Evolutionary conservation across 129 eudicot genomes (phyloP).

Genomic region (Lactuca sativa): DNA sequence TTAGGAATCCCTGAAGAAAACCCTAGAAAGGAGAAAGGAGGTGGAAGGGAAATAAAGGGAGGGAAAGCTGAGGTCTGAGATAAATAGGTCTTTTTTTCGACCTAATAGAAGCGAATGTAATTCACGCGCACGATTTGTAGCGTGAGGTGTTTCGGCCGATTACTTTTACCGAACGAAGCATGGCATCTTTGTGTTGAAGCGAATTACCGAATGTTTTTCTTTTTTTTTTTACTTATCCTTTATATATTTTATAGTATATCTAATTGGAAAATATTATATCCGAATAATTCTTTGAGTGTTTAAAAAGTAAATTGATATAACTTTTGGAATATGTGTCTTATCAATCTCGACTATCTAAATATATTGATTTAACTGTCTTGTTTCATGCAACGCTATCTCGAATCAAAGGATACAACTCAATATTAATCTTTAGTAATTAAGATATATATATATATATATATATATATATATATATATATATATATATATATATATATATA

Average conservation of each 20-base stretch:
- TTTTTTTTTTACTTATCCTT: background rate
- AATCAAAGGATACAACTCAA: too few species aligned
- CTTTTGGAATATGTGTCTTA: background rate
- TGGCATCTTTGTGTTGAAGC: background rate
- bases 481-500: too few species aligned
- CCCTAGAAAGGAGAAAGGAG: conserved; percentile 15
- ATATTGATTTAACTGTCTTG: too few species aligned
- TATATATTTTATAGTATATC: too few species aligned
- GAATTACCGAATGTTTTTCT: background rate
- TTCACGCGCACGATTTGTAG: background rate
- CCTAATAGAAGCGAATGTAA: conserved; percentile 7
- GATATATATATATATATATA: too few species aligned
- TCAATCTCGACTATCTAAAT: too few species aligned
- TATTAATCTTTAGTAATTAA: too few species aligned
- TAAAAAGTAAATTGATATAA: too few species aligned
- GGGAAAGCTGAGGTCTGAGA: conserved; percentile 9
- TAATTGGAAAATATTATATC: too few species aligned
- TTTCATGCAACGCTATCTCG: too few species aligned
- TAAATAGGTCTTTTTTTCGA: conserved; percentile 6
- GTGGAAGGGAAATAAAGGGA: conserved; percentile 16
- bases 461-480: too few species aligned
- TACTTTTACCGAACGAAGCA: background rate
- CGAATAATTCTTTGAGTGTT: background rate
- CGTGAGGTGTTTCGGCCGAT: background rate
- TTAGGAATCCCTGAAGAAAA: conserved; percentile 1